Conservation (phyloP, 345 rosid species). For the Camelina neglecta region DNA sequence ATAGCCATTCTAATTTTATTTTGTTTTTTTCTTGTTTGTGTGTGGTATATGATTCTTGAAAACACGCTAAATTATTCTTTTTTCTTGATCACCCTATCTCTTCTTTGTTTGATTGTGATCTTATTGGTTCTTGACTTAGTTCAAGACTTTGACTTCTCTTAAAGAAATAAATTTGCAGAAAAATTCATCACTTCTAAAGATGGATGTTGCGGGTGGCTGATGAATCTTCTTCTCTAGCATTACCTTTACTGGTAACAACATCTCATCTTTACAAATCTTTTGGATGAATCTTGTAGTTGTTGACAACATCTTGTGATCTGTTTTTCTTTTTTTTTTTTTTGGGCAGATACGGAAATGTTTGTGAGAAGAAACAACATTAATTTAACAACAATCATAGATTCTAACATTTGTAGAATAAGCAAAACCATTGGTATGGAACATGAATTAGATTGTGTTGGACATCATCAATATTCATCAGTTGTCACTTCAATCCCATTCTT, state of each 20-base stretch:
- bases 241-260: constrained; percentile 56
- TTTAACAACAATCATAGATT: constrained; percentile 34
- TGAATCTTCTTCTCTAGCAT: constrained; percentile 47
- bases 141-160: constrained; percentile 36
- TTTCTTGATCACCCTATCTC: constrained; percentile 21
- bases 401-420: constrained; percentile 13
- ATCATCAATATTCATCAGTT: constrained; percentile 56
- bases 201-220: constrained; percentile 84
- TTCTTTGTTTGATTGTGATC: constrained; percentile 34
- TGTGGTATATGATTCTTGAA: constrained; percentile 31
- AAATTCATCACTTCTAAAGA: constrained; percentile 34
- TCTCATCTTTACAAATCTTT: neutral
- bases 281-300: neutral
- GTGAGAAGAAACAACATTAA: constrained; percentile 48
- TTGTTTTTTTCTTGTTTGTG: neutral
- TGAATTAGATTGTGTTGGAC: constrained; percentile 64
- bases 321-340: neutral
- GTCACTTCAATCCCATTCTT: constrained; percentile 59
- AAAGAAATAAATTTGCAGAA: constrained; percentile 38
- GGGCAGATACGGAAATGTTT: constrained; percentile 66
- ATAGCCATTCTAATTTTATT: constrained; percentile 8
- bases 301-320: neutral
- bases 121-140: constrained; percentile 38
- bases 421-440: constrained; percentile 73
- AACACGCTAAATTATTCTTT: constrained; percentile 2